Conservation (phyloP, 495 filamentous ascomycete genomes). For the Immersiella caudata region DNA sequence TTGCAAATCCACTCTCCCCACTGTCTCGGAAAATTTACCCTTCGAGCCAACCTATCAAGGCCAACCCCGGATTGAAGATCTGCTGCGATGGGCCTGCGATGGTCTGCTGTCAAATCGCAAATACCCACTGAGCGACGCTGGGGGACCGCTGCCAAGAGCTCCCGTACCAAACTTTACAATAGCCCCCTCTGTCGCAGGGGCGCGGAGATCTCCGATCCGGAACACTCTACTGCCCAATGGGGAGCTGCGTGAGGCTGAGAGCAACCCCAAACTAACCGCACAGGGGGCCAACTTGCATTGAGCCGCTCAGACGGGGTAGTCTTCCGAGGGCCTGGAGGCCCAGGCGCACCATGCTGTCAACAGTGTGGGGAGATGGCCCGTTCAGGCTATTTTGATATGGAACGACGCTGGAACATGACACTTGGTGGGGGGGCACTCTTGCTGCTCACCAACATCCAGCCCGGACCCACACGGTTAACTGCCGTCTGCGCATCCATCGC, state of each 20-base stretch:
- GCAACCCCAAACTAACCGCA: not conserved
- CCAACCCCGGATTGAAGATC: slow-evolving; percentile 4
- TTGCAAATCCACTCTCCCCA: slow-evolving; percentile 11
- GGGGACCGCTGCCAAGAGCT: not conserved
- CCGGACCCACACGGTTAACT: slow-evolving; percentile 3
- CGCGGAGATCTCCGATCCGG: slow-evolving; percentile 11
- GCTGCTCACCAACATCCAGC: not conserved
- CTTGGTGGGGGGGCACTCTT: not conserved
- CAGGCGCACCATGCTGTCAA: slow-evolving; percentile 17
- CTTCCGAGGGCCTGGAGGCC: slow-evolving; percentile 5
- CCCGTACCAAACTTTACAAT: not conserved
- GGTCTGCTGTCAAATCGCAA: not conserved
- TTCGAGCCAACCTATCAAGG: not conserved
- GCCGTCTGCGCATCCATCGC: not conserved
- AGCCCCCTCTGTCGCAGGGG: not conserved
- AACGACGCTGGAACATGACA: slow-evolving; percentile 32
- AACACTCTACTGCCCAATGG: not conserved
- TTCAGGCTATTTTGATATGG: slow-evolving; percentile 35
- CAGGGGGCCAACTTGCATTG: slow-evolving; percentile 21
- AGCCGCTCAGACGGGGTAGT: slow-evolving; percentile 23
- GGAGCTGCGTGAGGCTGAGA: not conserved
- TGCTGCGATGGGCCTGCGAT: slow-evolving; percentile 4
- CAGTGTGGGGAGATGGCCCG: slow-evolving; percentile 6
- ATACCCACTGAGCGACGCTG: not conserved
- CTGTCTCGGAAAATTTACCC: slow-evolving; percentile 23